phyloP scores from a whole-genome alignment of 805 yeast species.

The Candida pseudoglaebosa region DNA sequence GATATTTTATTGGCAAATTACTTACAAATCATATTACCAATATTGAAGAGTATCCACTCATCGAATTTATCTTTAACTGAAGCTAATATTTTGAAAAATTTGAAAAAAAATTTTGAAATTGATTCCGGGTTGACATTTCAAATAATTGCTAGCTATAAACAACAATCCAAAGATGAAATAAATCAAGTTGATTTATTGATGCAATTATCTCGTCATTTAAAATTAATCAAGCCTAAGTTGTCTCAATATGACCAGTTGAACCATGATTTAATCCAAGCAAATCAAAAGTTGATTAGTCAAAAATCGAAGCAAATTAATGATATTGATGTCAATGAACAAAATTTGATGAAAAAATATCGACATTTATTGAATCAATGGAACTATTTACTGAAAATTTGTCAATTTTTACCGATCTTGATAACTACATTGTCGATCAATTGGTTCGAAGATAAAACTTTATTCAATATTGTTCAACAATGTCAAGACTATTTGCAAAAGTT shows the following conservation, averaged over 20 bases:
- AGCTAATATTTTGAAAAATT: slow-evolving; percentile 17
- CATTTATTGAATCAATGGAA: slow-evolving; percentile 17
- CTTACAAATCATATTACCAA: slow-evolving; percentile 27
- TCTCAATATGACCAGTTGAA: slow-evolving; percentile 12
- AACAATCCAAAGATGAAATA: slow-evolving; percentile 2
- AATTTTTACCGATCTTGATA: slow-evolving; percentile 29
- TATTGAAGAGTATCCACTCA: slow-evolving; percentile 31
- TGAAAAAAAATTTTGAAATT: slow-evolving; percentile 17
- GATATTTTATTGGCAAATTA: slow-evolving; percentile 20
- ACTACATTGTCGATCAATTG: slow-evolving; percentile 33
- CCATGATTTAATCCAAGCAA: slow-evolving; percentile 8
- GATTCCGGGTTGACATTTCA: slow-evolving; percentile 13
- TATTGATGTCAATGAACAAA: slow-evolving; percentile 8
- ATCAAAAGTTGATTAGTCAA: slow-evolving; percentile 6
- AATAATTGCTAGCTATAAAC: slow-evolving; percentile 11
- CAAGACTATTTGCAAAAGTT: slow-evolving; percentile 19
- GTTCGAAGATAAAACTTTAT: slow-evolving; percentile 28
- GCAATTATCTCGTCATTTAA: slow-evolving; percentile 8
- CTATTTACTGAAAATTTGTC: slow-evolving; percentile 19
- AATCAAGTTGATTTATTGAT: slow-evolving; percentile 4
- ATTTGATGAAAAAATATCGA: slow-evolving; percentile 6
- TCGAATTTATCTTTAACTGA: slow-evolving; percentile 25
- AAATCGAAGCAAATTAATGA: slow-evolving; percentile 12
- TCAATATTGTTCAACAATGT: slow-evolving; percentile 24
- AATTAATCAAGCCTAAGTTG: slow-evolving; percentile 17